Percentiles rank a stretch among this genome's conserved stretches.
Evolutionary conservation across 2,329 filamentous ascomycete species (phyloP).

Genomic region (Trichoderma brevicompactum): DNA sequence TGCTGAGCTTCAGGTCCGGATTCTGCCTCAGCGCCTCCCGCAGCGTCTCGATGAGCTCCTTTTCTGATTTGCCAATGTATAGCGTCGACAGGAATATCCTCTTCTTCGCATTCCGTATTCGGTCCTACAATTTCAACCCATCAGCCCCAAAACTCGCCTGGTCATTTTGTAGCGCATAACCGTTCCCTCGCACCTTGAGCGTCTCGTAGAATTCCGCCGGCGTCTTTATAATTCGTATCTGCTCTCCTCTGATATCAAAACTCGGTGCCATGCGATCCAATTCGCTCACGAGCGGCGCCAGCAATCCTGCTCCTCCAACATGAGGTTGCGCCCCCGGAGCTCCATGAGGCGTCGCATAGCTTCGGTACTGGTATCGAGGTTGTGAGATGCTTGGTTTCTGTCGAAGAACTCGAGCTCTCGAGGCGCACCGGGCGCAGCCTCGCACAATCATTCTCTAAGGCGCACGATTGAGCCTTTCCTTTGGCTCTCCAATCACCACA

Average conservation of each 20-base stretch:
- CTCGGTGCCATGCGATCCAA: slow-evolving; percentile 89
- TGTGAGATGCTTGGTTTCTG: slow-evolving; percentile 37
- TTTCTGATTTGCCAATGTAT: slow-evolving; percentile 93
- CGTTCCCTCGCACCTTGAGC: slow-evolving; percentile 68
- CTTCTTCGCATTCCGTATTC: slow-evolving; percentile 77
- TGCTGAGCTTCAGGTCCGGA: slow-evolving; percentile 77
- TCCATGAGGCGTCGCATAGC: slow-evolving; percentile 46
- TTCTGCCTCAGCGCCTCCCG: slow-evolving; percentile 75
- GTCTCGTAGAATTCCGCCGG: slow-evolving; percentile 91
- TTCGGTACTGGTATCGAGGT: slow-evolving; percentile 45
- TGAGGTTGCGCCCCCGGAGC: slow-evolving; percentile 35
- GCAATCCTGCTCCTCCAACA: slow-evolving; percentile 42
- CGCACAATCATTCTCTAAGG: slow-evolving; percentile 42
- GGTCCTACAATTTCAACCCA: slow-evolving; percentile 57
- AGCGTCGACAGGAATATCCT: slow-evolving; percentile 93
- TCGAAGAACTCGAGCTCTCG: slow-evolving; percentile 37
- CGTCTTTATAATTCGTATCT: slow-evolving; percentile 77
- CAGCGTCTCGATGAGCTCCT: slow-evolving; percentile 82
- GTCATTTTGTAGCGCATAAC: background rate
- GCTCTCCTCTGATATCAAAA: slow-evolving; percentile 80
- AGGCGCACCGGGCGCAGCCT: slow-evolving; percentile 42
- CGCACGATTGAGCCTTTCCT: background rate
- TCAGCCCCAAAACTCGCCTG: background rate
- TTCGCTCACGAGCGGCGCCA: slow-evolving; percentile 66
- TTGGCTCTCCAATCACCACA: background rate